Conservation (phyloP, 108 stramenopile genomes). For the Skeletonema costatum region DNA sequence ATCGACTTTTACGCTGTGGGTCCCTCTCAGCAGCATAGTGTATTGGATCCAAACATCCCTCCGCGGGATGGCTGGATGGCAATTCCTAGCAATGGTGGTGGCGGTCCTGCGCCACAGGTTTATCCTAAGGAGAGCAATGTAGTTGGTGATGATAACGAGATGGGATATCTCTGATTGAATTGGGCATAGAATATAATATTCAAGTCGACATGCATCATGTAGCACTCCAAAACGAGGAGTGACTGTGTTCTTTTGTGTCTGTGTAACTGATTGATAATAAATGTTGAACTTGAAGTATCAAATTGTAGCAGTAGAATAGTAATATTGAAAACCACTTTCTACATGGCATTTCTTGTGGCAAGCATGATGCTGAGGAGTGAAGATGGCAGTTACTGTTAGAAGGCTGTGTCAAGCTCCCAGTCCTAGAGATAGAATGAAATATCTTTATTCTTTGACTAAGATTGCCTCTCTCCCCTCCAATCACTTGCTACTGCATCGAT, state of each 20-base stretch:
- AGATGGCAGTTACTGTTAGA: too few relatives aligned
- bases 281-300: background rate
- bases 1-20: conserved; percentile 84
- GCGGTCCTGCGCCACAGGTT: background rate
- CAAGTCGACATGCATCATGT: background rate
- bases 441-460: too few relatives aligned
- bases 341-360: too few relatives aligned
- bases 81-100: conserved; percentile 4
- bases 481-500: too few relatives aligned
- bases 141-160: background rate
- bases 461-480: too few relatives aligned
- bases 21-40: background rate
- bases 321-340: too few relatives aligned
- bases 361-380: too few relatives aligned
- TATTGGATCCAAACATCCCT: background rate
- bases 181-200: background rate
- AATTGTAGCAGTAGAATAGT: too few relatives aligned
- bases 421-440: too few relatives aligned
- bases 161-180: background rate
- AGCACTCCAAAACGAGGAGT: too few relatives aligned
- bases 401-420: too few relatives aligned
- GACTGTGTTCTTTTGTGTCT: background rate
- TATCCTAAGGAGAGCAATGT: background rate
- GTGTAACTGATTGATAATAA: background rate
- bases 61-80: conserved; percentile 2